phyloP scores from a whole-genome alignment of 1,284 basidiomycete species.

The Hypsizygus ulmarius region DNA sequence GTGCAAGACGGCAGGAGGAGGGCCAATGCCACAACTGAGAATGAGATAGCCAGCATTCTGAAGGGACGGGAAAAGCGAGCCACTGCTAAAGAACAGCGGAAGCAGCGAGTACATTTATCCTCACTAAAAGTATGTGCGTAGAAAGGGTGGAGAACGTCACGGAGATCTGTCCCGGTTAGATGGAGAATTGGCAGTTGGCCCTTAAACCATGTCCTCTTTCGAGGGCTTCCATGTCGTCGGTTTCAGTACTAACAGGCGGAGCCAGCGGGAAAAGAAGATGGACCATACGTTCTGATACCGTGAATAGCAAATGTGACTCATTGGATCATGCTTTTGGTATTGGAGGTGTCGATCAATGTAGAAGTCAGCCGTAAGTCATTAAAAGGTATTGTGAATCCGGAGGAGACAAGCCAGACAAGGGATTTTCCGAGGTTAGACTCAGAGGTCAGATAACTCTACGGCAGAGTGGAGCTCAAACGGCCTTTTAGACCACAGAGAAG shows the following conservation, averaged over 20 bases:
- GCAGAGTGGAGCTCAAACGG: not conserved
- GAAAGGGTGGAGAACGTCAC: slow-evolving; percentile 8
- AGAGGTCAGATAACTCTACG: too few species aligned
- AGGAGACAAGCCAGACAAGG: not conserved
- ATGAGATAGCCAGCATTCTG: slow-evolving; percentile 4
- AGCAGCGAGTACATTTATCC: slow-evolving; percentile 8
- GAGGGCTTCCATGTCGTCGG: slow-evolving; percentile 17
- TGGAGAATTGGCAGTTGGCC: slow-evolving; percentile 27
- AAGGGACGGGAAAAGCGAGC: slow-evolving; percentile 1
- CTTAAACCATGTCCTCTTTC: slow-evolving; percentile 18
- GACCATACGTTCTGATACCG: slow-evolving; percentile 9
- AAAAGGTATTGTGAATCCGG: not conserved
- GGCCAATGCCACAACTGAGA: slow-evolving; percentile 7
- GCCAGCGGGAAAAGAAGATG: not conserved
- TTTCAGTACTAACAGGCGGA: not conserved
- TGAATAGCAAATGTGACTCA: slow-evolving; percentile 4
- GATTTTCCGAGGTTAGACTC: too few species aligned
- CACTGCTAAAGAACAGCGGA: slow-evolving; percentile 1
- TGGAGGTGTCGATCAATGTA: slow-evolving; percentile 7
- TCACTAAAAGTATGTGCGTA: slow-evolving; percentile 9
- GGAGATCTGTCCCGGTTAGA: slow-evolving; percentile 20
- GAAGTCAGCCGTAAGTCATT: not conserved
- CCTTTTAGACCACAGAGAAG: too few species aligned
- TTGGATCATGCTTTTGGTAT: slow-evolving; percentile 10
- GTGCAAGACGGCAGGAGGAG: slow-evolving; percentile 9